These are phyloP conservation scores for Choanephora cucurbitarum DNA, from an alignment of 371 early-diverging fungal genomes.

Conservation along the genomic window DNA sequence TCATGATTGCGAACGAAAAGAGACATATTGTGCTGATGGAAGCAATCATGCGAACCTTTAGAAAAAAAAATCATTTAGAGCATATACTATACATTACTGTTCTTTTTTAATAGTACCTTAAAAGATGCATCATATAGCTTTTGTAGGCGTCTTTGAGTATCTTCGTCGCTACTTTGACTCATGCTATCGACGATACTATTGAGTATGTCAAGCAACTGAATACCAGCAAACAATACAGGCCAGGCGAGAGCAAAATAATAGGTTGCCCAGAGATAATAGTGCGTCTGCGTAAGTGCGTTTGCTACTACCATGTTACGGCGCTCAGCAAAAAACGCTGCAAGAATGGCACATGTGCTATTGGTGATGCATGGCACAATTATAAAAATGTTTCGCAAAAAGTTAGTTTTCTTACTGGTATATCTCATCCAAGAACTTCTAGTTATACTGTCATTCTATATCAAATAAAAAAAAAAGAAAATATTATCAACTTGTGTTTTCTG, in stretches of 20 bases:
- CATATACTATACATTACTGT: not conserved
- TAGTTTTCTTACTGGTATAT: conserved; percentile 18
- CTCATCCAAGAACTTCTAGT: conserved; percentile 28
- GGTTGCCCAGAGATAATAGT: conserved; percentile 36
- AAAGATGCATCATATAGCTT: too few species aligned
- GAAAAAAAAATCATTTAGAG: not conserved
- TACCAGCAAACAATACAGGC: conserved; percentile 16
- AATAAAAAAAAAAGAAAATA: not conserved
- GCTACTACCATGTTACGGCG: conserved; percentile 23
- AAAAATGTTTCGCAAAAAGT: conserved; percentile 23
- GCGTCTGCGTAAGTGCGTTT: conserved; percentile 24
- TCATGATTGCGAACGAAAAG: conserved; percentile 16
- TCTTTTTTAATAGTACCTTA: conserved; percentile 9
- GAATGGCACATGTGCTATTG: conserved; percentile 38
- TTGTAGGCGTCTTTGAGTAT: conserved; percentile 5
- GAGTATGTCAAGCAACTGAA: conserved; percentile 15
- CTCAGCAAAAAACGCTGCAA: conserved; percentile 33
- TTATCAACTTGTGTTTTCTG: too few species aligned
- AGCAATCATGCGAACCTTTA: conserved; percentile 18
- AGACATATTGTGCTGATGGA: conserved; percentile 8
- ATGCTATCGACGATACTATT: not conserved
- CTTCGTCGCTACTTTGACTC: conserved; percentile 15
- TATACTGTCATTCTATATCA: conserved; percentile 30
- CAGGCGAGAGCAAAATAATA: conserved; percentile 19
- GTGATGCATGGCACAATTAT: conserved; percentile 33